Base-by-base conservation (phyloP, 148 eudicot species). In the Agrostemma githago region DNA sequence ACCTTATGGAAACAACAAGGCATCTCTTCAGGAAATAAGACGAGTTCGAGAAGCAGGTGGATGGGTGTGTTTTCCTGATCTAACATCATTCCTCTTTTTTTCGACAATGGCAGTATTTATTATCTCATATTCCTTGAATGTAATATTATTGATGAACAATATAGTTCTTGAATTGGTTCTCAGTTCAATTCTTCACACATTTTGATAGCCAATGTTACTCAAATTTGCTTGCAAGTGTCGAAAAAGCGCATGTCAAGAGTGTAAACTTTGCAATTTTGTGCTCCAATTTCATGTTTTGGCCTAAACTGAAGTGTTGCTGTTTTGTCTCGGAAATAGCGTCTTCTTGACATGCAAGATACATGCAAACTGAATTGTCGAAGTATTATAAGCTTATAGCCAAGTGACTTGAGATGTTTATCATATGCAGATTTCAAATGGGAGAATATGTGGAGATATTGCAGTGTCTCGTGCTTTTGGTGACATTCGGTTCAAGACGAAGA, bases 401-500 rank as follows among this genome's bases (percentile, higher is more conserved):
- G 41, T 72, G 42, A 70, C 48, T 43, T 37, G n/a, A 63, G 43
- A 6, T 5, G 70, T 39, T 43, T 34, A 34, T 76, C 76, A 2
- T 77, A 57, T 82, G 74, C 84, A 95, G 99, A 90, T 92, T 83
- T 77, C 63, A 3, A 85, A 95, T 82, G 99, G 99, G 62, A 87
- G 99, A 86, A 95, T 95, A 74, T 95, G 99, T 70, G 97, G 97
- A 82, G 99, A 95, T 80, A 90, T 95, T 66, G 87, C 99, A 61
- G 92, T 95, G 62, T 88, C 99, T 44, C 97, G 99, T 79, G 94
- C 99, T 72, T 92, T 95, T 83, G 99, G 99, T 76, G 99, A 92
- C 81, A 89, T 88, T 72, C 89, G 99, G 64, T 95, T 92, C 77
- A 95, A 95, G 89, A 90, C 90, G n/a, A 89, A 89, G 87, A 92